phyloP scores from a whole-genome alignment of 192 early-diverging fungal genomes.

The Entomortierella beljakovae region DNA sequence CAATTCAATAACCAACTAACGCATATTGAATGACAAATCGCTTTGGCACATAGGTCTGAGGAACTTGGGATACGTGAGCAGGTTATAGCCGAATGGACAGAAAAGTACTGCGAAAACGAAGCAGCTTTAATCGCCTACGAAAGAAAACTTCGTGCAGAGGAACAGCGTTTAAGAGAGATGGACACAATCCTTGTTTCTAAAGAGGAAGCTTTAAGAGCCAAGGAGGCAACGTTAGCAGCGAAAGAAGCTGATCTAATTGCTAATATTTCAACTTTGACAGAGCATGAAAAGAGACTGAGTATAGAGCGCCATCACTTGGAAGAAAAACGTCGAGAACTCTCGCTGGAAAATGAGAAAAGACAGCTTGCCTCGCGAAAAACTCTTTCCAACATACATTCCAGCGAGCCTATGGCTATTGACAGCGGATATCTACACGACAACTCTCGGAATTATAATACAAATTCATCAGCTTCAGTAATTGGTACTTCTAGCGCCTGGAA shows the following conservation, averaged over 20 bases:
- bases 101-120: slow-evolving; percentile 5
- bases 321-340: slow-evolving; percentile 8
- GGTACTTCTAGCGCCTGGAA: too few relatives aligned
- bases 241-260: not conserved
- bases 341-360: slow-evolving; percentile 10
- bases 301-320: slow-evolving; percentile 30
- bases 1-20: too few relatives aligned
- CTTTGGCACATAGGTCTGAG: slow-evolving; percentile 3
- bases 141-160: slow-evolving; percentile 12
- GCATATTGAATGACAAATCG: too few relatives aligned
- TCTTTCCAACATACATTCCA: not conserved
- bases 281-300: slow-evolving; percentile 9
- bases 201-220: slow-evolving; percentile 19
- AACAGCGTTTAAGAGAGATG: slow-evolving; percentile 32
- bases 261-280: not conserved
- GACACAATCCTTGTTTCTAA: slow-evolving; percentile 16
- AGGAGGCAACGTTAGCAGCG: not conserved
- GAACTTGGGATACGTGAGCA: slow-evolving; percentile 1
- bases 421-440: slow-evolving; percentile 2
- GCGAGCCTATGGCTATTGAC: slow-evolving; percentile 11
- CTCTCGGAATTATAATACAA: too few relatives aligned
- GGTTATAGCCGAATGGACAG: slow-evolving; percentile 1
- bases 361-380: slow-evolving; percentile 1
- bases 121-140: not conserved
- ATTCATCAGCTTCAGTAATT: too few relatives aligned